Evolutionary conservation across 2,329 filamentous ascomycete genomes (phyloP).

Genomic region (Sarocladiaceae sp.): DNA sequence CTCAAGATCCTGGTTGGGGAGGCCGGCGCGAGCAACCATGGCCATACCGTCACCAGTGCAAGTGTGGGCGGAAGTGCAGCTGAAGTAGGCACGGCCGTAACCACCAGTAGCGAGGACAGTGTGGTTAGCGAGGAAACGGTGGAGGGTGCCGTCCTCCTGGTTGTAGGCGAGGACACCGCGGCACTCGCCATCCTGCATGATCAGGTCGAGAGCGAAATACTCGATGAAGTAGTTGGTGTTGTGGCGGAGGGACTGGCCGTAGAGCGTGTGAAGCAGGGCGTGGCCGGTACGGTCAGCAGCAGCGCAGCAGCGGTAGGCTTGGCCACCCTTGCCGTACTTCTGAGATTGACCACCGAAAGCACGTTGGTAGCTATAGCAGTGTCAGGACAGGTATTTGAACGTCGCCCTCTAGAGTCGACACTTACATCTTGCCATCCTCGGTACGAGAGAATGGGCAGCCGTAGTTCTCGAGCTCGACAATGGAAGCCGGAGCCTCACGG

Average conservation of each 20-base stretch:
- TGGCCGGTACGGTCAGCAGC: conserved; percentile 96
- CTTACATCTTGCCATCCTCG: conserved; percentile 88
- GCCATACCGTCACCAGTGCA: conserved; percentile 99
- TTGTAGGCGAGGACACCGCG: conserved; percentile 96
- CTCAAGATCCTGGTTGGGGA: conserved; percentile 98
- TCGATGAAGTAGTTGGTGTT: conserved; percentile 99
- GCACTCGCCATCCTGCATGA: conserved; percentile 97
- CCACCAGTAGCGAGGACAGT: conserved; percentile 95
- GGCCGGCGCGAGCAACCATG: conserved; percentile 95
- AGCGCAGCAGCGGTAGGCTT: conserved; percentile 95
- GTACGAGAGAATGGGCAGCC: conserved; percentile 96
- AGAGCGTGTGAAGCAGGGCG: conserved; percentile 95
- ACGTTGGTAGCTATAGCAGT: conserved; percentile 72
- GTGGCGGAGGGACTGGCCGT: conserved; percentile 92
- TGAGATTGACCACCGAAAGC: conserved; percentile 97
- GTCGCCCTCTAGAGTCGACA: conserved; percentile 13
- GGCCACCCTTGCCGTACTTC: conserved; percentile 91
- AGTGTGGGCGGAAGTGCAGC: conserved; percentile 95
- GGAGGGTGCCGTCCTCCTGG: conserved; percentile 95
- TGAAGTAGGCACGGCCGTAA: conserved; percentile 97
- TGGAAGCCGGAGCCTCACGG: conserved; percentile 81
- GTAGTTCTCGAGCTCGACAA: conserved; percentile 95
- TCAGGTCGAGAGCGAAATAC: conserved; percentile 92
- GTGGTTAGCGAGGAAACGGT: conserved; percentile 94
- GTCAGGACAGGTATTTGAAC: conserved; percentile 10